Base-by-base conservation (phyloP, 2,329 filamentous ascomycete species). In the Fusarium fujikuroi region DNA sequence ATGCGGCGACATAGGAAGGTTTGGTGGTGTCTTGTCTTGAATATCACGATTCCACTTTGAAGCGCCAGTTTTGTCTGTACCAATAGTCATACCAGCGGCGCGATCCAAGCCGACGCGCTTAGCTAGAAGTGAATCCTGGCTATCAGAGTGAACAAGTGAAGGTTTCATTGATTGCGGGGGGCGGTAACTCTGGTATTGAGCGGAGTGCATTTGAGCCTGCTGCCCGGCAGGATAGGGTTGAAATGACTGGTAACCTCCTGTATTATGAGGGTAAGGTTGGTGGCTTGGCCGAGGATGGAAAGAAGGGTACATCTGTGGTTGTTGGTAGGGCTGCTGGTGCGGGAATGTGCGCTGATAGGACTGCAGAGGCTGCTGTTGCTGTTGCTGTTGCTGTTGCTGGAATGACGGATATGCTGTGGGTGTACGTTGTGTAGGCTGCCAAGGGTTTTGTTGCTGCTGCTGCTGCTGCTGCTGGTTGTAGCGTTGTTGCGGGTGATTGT, bases 71-170 rank as follows among this genome's bases (percentile, higher is more conserved):
- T 59, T 49, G 9, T 76, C 62, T 12, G 76, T 77, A 8, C 80
- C 76, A n/a, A 83, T 78, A 47, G 83, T 76, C 72, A 90, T 83
- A 52, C 83, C 81, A 5, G 85, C 85, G 1, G 87, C 87, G 62
- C 84, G 85, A 58, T 86, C 84, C 32, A 79, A 81, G 11, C 88
- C 87, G 25, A 89, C 77, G 9, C 88, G 83, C 76, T 89, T 89
- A 28, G 86, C 84, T 14, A 89, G 83, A 36, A 89, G 83, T 56
- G 83, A 84, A 42, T 83, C 76, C 21, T 75, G 75, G 23, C 82
- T 80, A 56, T 76, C 74, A 21, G 75, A 78, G 28, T 77, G 80
- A 16, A 39, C 46, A 34, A 68, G 62, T 15, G 65, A 23, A 4
- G 58, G 50, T 59, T 60, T 69, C 59, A 39, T 66, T 43, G 44